Conservation (phyloP, 768 basidiomycete genomes). For the Harrya chromipes region DNA sequence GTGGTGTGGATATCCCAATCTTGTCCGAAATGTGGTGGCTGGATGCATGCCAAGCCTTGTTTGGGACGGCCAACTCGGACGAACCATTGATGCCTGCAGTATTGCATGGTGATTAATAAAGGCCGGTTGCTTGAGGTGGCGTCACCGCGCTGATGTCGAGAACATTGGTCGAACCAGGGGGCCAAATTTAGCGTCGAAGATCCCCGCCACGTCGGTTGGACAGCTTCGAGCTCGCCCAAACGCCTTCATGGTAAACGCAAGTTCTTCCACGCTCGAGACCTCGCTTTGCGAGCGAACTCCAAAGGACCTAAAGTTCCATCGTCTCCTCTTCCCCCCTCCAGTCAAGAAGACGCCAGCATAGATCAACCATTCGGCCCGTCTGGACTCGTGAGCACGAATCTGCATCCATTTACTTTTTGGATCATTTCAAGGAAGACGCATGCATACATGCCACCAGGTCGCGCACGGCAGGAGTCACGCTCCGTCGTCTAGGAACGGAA, state of each 20-base stretch:
- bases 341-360: slow-evolving; percentile 28
- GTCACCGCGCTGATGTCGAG: too few relatives aligned
- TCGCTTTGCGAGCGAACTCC: slow-evolving; percentile 51
- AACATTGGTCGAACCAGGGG: too few relatives aligned
- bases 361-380: slow-evolving; percentile 22
- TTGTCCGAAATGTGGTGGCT: not conserved
- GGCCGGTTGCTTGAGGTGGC: too few relatives aligned
- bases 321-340: slow-evolving; percentile 49
- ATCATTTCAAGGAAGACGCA: slow-evolving; percentile 40
- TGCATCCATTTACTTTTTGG: slow-evolving; percentile 61
- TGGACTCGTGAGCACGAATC: slow-evolving; percentile 55
- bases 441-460: slow-evolving; percentile 65
- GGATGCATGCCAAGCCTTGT: too few relatives aligned
- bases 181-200: too few relatives aligned
- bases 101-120: too few relatives aligned
- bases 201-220: too few relatives aligned
- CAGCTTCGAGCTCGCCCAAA: too few relatives aligned
- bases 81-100: too few relatives aligned
- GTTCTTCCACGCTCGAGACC: slow-evolving; percentile 82
- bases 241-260: slow-evolving; percentile 63
- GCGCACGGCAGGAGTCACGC: slow-evolving; percentile 84
- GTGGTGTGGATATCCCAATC: not conserved
- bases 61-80: too few relatives aligned
- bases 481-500: slow-evolving; percentile 60
- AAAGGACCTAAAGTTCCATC: slow-evolving; percentile 40